Evolutionary conservation across 2,329 filamentous ascomycete genomes (phyloP), one percentile per base, ranked within the genome.

Genomic region (Xylariaceae sp.): DNA sequence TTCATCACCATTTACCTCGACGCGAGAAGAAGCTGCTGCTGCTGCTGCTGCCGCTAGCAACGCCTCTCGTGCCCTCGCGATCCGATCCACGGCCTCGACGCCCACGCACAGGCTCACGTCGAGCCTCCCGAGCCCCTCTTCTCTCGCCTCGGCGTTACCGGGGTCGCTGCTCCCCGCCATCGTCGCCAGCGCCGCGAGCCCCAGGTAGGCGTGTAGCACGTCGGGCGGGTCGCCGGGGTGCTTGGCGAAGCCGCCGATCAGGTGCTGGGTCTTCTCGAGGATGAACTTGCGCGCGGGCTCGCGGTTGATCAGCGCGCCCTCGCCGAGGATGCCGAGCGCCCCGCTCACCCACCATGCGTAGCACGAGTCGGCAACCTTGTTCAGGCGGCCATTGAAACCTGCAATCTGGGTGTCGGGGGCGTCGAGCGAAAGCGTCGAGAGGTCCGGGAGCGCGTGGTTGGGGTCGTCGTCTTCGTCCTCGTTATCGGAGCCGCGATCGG

Each of bases 331-430:
- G 78, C 88, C 59, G 1, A 85, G 70, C 1, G 91, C 85, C 1
- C 85, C 91, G 3, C 82, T 81, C 0, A 90, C 91, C 95, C 95
- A 99, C 80, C 93, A 99, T 20, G 86, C 89, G 73, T 99, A 99
- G 75, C 95, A 99, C 0, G 95, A 98, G 74, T 99, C 95, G 9
- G 90, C 89, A 46, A 88, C 82, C 73, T 99, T 99, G 77, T 96
- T 97, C 70, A 85, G 87, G 48, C 95, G 86, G 21, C 95, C 95
- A 67, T 96, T 96, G 75, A 96, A 92, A 9, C 93, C 95, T 1
- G 76, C 73, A 18, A 65, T 56, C 4, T 45, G 48, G 7, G 60
- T 50, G 21, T 59, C 54, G 19, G 73, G 67, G 10, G 55, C 2
- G 65, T 66, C 20, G 23, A 26, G 23, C 23, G 23, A 26, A 9